These are phyloP conservation scores for Colletotrichum tanaceti DNA, from an alignment of 2,329 filamentous ascomycete species.

Conservation along the genomic window DNA sequence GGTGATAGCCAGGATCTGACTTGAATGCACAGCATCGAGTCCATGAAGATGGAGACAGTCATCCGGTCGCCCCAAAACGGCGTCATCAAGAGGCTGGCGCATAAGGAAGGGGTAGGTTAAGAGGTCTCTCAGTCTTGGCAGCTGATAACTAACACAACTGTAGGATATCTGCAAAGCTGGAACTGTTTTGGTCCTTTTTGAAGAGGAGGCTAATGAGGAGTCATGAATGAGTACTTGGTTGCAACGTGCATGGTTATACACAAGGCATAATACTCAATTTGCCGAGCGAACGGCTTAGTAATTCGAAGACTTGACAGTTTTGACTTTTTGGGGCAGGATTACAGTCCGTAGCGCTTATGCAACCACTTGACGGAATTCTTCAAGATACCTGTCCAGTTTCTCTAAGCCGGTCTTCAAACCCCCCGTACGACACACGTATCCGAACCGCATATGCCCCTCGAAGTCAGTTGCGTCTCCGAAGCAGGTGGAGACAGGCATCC, in stretches of 20 bases:
- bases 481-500: constrained; percentile 76
- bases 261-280: not conserved
- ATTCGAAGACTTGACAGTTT: not conserved
- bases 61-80: constrained; percentile 82
- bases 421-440: constrained; percentile 78
- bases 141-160: constrained; percentile 41
- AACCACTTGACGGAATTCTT: not conserved
- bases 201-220: constrained; percentile 57
- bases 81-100: constrained; percentile 76
- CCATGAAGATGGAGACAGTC: constrained; percentile 91
- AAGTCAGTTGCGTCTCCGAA: constrained; percentile 77
- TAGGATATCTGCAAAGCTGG: constrained; percentile 84
- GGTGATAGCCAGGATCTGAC: constrained; percentile 43
- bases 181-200: constrained; percentile 79
- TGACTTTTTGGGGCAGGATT: too few relatives aligned
- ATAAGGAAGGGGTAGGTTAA: constrained; percentile 77
- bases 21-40: constrained; percentile 71
- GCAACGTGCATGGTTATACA: not conserved
- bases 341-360: too few relatives aligned
- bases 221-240: constrained; percentile 9
- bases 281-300: not conserved
- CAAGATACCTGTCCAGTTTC: constrained; percentile 56
- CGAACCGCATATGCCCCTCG: constrained; percentile 79
- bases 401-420: constrained; percentile 75
- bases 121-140: not conserved